phyloP scores from a whole-genome alignment of 1,139 yeast genomes.

The Geotrichum australiense region DNA sequence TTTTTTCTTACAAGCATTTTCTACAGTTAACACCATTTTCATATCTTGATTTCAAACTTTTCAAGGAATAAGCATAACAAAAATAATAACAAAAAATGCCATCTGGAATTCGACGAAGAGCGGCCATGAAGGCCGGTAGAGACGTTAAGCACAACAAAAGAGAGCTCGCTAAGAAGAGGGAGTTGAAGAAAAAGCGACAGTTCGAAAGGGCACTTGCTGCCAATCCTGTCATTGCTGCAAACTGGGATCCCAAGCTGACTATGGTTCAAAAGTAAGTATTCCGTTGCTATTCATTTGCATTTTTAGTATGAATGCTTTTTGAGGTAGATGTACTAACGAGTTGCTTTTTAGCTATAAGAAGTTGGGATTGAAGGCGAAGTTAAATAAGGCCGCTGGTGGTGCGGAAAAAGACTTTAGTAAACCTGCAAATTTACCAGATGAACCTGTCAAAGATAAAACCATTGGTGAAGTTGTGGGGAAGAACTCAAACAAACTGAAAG shows the following conservation, averaged over 20 bases:
- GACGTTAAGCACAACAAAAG: constrained; percentile 15
- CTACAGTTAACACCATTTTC: too few species aligned
- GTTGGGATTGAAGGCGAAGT: constrained; percentile 63
- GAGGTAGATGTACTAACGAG: background rate
- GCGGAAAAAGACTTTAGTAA: constrained; percentile 33
- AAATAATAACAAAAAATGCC: constrained; percentile 32
- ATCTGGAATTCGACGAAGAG: constrained; percentile 71
- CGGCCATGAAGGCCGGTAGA: constrained; percentile 56
- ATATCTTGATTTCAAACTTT: too few species aligned
- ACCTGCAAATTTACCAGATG: constrained; percentile 9
- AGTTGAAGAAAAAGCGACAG: constrained; percentile 6
- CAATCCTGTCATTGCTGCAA: constrained; percentile 76
- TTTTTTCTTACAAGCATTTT: too few species aligned
- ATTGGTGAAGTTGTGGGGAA: background rate
- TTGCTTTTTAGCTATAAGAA: constrained; percentile 37
- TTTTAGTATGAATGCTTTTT: background rate
- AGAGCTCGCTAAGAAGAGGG: constrained; percentile 8
- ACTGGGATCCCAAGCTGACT: constrained; percentile 85
- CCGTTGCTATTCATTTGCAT: background rate
- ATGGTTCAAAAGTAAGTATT: constrained; percentile 56
- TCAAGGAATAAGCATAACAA: too few species aligned
- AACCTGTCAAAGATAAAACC: constrained; percentile 8
- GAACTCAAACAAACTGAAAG: constrained; percentile 34
- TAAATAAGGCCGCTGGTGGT: constrained; percentile 50
- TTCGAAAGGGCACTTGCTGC: constrained; percentile 15